Evolutionary conservation across 768 basidiomycete genomes (phyloP).

Genomic region (Lentinula guzmanii): DNA sequence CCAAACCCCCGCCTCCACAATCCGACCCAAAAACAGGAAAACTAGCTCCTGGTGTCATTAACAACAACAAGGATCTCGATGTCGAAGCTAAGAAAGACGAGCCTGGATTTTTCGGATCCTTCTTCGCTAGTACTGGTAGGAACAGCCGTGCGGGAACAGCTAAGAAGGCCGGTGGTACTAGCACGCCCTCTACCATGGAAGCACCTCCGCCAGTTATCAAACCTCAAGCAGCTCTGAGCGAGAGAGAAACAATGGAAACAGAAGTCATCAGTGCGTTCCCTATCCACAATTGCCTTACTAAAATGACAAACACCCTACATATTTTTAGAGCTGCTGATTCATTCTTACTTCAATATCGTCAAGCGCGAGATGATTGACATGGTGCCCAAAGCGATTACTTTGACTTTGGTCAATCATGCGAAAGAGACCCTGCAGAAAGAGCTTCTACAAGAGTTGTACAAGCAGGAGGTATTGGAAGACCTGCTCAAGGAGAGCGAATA

Average conservation of each 20-base stretch:
- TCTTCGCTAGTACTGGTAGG: slow-evolving; percentile 65
- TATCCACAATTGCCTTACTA: background rate
- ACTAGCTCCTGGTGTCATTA: slow-evolving; percentile 55
- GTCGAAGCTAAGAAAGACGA: slow-evolving; percentile 88
- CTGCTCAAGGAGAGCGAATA: slow-evolving; percentile 92
- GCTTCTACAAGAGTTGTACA: slow-evolving; percentile 93
- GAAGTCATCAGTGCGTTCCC: slow-evolving; percentile 91
- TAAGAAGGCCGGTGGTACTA: slow-evolving; percentile 45
- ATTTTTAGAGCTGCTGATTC: slow-evolving; percentile 81
- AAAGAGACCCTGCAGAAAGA: slow-evolving; percentile 95
- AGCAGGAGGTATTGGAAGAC: slow-evolving; percentile 92
- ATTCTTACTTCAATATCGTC: slow-evolving; percentile 96
- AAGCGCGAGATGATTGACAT: slow-evolving; percentile 99
- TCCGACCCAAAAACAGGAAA: slow-evolving; percentile 72
- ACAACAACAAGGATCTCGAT: slow-evolving; percentile 94
- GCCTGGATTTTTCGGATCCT: slow-evolving; percentile 89
- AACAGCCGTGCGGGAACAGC: slow-evolving; percentile 43
- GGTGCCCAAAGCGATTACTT: slow-evolving; percentile 93
- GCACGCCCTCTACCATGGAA: slow-evolving; percentile 35
- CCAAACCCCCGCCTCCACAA: slow-evolving; percentile 55
- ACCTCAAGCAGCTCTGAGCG: slow-evolving; percentile 86
- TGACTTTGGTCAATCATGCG: slow-evolving; percentile 86
- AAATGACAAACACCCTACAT: background rate
- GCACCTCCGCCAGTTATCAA: slow-evolving; percentile 84
- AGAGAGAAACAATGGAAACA: slow-evolving; percentile 96